Percentiles rank a stretch among this genome's conserved stretches.
Conservation (phyloP, 2,329 filamentous ascomycete genomes). For the Neurospora crassa region DNA sequence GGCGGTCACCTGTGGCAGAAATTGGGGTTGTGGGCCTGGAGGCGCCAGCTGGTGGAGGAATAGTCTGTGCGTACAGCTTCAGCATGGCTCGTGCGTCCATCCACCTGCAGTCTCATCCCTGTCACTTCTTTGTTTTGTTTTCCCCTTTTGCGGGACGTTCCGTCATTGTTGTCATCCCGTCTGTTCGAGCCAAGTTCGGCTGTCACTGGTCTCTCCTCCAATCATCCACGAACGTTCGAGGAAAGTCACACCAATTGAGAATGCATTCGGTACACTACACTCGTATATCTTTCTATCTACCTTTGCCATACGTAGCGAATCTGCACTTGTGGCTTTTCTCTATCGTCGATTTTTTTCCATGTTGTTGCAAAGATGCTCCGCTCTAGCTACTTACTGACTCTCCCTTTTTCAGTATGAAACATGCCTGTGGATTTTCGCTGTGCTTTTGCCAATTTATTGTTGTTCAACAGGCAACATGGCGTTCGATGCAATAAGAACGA, state of each 20-base stretch:
- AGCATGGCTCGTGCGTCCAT: not conserved
- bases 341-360: not conserved
- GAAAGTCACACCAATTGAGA: not conserved
- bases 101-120: not conserved
- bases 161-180: not conserved
- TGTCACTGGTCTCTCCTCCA: not conserved
- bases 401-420: not conserved
- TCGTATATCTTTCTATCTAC: not conserved
- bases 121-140: not conserved
- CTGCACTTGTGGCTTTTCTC: not conserved
- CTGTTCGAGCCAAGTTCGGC: not conserved
- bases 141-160: not conserved
- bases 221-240: not conserved
- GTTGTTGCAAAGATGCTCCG: not conserved
- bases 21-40: not conserved
- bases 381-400: not conserved
- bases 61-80: not conserved
- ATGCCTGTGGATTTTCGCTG: not conserved
- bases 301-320: not conserved
- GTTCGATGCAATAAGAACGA: not conserved
- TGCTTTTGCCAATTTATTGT: not conserved
- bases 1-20: not conserved
- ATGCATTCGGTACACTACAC: not conserved
- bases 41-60: not conserved
- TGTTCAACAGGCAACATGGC: not conserved